Conservation (phyloP, 208 protist species). For the Tritrichomonas musculus region DNA sequence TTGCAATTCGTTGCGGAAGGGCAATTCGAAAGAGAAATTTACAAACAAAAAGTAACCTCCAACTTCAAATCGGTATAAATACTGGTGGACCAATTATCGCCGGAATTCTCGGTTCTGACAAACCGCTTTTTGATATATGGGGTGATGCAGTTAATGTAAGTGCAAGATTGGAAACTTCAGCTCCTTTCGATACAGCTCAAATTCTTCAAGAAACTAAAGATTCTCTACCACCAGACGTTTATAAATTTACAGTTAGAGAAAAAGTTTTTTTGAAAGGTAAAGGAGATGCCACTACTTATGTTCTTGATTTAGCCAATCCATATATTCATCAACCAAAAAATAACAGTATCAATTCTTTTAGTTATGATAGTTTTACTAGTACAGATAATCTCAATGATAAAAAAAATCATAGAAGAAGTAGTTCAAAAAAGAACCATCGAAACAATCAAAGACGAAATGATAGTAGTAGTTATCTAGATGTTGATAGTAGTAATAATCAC, state of each 20-base stretch:
- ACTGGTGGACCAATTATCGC: slow-evolving; percentile 13
- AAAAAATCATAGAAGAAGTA: no score
- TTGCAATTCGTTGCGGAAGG: not conserved
- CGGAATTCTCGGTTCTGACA: not conserved
- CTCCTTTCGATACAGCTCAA: not conserved
- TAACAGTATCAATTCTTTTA: no score
- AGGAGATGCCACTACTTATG: not conserved
- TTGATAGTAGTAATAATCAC: no score
- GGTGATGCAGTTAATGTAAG: slow-evolving; percentile 21
- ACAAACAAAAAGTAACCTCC: no score
- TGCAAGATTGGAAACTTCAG: not conserved
- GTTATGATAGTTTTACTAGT: no score
- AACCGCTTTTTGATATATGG: not conserved
- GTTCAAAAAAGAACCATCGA: no score
- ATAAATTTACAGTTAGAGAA: not conserved
- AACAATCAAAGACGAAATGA: no score
- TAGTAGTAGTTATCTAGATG: no score
- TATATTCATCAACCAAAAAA: no score
- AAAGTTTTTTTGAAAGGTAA: not conserved
- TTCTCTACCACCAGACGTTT: not conserved
- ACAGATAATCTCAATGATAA: no score
- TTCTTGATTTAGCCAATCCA: not conserved
- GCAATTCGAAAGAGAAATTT: not conserved
- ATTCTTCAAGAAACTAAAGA: not conserved
- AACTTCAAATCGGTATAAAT: not conserved